Conservation (phyloP, 768 basidiomycete species). For the Holtermanniella nyarrowii region DNA sequence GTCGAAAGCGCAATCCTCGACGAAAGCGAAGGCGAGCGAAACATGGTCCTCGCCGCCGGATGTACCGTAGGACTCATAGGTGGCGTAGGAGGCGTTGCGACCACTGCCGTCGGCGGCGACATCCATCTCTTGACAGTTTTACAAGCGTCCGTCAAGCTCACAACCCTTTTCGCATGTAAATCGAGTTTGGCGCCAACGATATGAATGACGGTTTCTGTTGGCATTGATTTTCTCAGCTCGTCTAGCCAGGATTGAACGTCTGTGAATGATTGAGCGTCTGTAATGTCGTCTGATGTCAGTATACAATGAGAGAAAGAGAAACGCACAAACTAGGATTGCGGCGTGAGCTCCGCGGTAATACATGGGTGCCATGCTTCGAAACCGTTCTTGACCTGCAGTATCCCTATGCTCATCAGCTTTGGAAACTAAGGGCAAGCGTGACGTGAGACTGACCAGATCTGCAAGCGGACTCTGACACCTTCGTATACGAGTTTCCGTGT, state of each 20-base stretch:
- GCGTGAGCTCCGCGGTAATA: slow-evolving; percentile 37
- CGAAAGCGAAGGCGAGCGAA: not conserved
- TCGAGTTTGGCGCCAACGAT: slow-evolving; percentile 33
- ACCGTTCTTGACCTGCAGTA: slow-evolving; percentile 39
- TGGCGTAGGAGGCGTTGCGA: not conserved
- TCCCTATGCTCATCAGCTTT: slow-evolving; percentile 7
- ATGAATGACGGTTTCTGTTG: slow-evolving; percentile 33
- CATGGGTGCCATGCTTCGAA: slow-evolving; percentile 36
- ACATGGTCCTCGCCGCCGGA: not conserved
- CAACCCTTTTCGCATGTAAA: slow-evolving; percentile 13
- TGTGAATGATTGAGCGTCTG: slow-evolving; percentile 26
- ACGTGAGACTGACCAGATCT: slow-evolving; percentile 22
- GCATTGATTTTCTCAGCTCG: slow-evolving; percentile 27
- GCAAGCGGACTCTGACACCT: slow-evolving; percentile 29
- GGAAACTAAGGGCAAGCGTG: not conserved
- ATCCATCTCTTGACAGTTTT: not conserved
- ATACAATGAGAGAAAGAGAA: not conserved
- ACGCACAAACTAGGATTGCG: slow-evolving; percentile 23
- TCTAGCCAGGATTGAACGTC: slow-evolving; percentile 33
- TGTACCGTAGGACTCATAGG: not conserved
- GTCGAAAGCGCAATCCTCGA: not conserved
- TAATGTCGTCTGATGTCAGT: slow-evolving; percentile 16
- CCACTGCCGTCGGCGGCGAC: not conserved
- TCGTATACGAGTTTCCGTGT: slow-evolving; percentile 33
- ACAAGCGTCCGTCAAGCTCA: slow-evolving; percentile 1